Percentiles rank a stretch among this genome's conserved stretches.
Conservation (phyloP, 2,329 filamentous ascomycete genomes). For the Exserohilum rostratum region DNA sequence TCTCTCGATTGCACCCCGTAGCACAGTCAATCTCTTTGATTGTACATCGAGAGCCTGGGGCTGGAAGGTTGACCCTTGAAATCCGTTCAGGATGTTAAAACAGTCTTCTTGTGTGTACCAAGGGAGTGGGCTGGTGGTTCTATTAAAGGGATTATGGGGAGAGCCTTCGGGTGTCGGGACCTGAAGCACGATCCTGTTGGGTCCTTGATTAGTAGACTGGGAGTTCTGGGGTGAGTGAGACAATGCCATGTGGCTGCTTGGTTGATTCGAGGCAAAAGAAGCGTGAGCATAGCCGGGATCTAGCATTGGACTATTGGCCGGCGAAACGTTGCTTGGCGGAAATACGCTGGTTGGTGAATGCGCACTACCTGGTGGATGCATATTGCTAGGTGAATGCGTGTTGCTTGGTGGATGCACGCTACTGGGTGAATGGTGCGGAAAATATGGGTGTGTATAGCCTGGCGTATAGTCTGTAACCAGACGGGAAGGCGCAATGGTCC, state of each 20-base stretch:
- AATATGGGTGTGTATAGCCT: background rate
- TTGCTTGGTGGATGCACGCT: too few species aligned
- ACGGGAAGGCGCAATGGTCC: background rate
- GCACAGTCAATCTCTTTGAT: slow-evolving; percentile 26
- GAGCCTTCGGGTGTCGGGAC: slow-evolving; percentile 7
- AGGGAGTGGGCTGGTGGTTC: background rate
- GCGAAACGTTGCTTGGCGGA: slow-evolving; percentile 5
- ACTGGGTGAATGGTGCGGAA: too few species aligned
- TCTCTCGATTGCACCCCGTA: slow-evolving; percentile 43
- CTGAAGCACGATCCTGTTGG: slow-evolving; percentile 7
- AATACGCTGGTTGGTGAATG: too few species aligned
- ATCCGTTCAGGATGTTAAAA: slow-evolving; percentile 6
- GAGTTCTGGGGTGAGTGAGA: slow-evolving; percentile 11
- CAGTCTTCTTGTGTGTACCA: slow-evolving; percentile 26
- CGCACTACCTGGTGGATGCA: too few species aligned
- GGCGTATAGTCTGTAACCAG: background rate
- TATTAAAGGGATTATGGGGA: background rate
- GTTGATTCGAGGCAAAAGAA: slow-evolving; percentile 1
- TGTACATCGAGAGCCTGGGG: slow-evolving; percentile 10
- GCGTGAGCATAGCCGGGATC: slow-evolving; percentile 4
- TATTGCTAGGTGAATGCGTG: too few species aligned
- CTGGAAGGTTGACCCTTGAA: background rate
- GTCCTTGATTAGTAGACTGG: background rate
- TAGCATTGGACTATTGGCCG: slow-evolving; percentile 8
- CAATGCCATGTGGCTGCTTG: slow-evolving; percentile 6